phyloP scores from a whole-genome alignment of 371 early-diverging fungal genomes.

The Mortierella polycephala region DNA sequence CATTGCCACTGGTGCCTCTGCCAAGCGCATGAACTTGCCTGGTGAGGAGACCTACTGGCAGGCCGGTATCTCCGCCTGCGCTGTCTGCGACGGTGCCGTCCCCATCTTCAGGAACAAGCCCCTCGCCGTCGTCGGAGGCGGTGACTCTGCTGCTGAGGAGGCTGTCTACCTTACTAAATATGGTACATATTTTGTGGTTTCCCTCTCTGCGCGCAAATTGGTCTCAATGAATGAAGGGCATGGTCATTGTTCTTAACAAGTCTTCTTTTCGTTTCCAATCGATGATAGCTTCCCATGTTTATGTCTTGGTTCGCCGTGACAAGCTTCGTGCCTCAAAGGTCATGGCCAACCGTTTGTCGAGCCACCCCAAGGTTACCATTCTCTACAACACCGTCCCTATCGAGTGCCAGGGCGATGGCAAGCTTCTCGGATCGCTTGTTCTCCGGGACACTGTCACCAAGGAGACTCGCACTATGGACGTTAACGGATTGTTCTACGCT shows the following conservation, averaged over 20 bases:
- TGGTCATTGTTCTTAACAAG: conserved; percentile 15
- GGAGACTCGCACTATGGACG: conserved; percentile 73
- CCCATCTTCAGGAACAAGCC: conserved; percentile 97
- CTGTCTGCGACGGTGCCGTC: conserved; percentile 99
- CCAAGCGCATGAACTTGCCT: conserved; percentile 88
- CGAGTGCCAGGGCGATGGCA: conserved; percentile 88
- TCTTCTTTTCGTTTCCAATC: conserved; percentile 4
- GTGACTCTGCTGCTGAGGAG: conserved; percentile 99
- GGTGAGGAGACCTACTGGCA: conserved; percentile 93
- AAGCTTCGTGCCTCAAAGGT: conserved; percentile 96
- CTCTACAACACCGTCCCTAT: conserved; percentile 90
- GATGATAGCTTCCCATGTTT: conserved; percentile 84
- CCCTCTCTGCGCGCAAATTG: not conserved
- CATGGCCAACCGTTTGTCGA: conserved; percentile 89
- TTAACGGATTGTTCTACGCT: conserved; percentile 98
- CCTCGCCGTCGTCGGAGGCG: conserved; percentile 97
- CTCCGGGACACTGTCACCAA: conserved; percentile 78
- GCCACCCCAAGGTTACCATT: conserved; percentile 92
- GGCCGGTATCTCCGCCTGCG: conserved; percentile 98
- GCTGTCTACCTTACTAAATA: conserved; percentile 95
- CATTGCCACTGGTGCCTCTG: conserved; percentile 99
- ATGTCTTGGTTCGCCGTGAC: conserved; percentile 96
- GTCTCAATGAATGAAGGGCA: not conserved
- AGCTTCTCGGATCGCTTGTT: conserved; percentile 76
- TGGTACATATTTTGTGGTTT: conserved; percentile 52